Base-by-base conservation (phyloP, 73 alveolate genomes). In the Blepharisma japonicum region DNA sequence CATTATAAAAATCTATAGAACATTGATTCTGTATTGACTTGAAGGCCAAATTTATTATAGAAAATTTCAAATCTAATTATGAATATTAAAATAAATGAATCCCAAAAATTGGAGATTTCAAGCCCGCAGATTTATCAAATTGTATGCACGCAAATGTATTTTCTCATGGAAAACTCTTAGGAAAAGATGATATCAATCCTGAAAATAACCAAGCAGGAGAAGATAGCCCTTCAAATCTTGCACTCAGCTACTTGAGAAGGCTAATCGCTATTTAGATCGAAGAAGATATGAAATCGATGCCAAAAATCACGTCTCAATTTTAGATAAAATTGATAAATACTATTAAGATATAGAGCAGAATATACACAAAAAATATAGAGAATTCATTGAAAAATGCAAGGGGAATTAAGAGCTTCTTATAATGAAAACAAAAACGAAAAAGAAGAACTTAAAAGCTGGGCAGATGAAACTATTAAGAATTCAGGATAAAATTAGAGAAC, bases 301-400 rank as follows among this genome's bases (percentile, higher is more conserved):
- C 23, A 25, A 25, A 8, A n/a, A 61, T 25, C 23, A 61, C 48
- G 23, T 14, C 18, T n/a, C 14, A 18, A 18, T 61, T 8, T 4
- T 61, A 0, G 18, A 8, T 20, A 39, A 61, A 14, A n/a, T 61
- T 8, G 74, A 61, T 2, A 61, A 61, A 61, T 61, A 5, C 39
- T 61, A 61, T 39, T n/a, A n/a, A 0, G 74, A 39, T 14, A 61
- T 61, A 8, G 74, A 61, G 46, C 74, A 18, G 11, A 48, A 61
- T 25, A n/a, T 5, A 2, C 74, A 61, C 47, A 61, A 61, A 25
- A 61, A 61, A 25, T 61, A 61, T 25, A 61, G 23, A 25, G 74
- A 61, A n/a, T 61, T 61, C 74, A 61, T 61, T 20, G 49, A 61
- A 61, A 61, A 61, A 25, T 61, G 5, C 74, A 61, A 61, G 46